These are phyloP conservation scores for Coelastrella sp. DNA, from an alignment of 139 green algal genomes.

Conservation along the genomic window DNA sequence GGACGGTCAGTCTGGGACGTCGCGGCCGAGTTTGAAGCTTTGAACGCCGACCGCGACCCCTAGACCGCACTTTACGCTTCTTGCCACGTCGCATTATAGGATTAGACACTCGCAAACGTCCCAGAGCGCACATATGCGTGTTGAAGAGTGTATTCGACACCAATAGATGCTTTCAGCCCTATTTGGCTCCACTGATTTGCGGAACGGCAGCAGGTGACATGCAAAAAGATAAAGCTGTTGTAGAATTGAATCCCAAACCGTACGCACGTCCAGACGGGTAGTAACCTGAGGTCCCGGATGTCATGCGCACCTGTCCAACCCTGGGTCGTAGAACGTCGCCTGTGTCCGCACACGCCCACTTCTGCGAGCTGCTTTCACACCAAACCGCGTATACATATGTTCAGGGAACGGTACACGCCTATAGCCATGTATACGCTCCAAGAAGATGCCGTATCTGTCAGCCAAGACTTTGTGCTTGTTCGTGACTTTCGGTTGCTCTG, in stretches of 20 bases:
- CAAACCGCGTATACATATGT: not conserved
- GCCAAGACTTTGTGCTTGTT: not conserved
- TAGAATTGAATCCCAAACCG: not conserved
- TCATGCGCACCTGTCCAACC: not conserved
- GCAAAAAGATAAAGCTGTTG: too few relatives aligned
- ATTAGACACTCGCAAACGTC: too few relatives aligned
- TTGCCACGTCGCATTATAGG: too few relatives aligned
- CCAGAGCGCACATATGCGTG: too few relatives aligned
- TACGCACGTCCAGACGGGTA: not conserved
- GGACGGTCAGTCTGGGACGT: too few relatives aligned
- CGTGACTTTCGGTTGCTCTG: not conserved
- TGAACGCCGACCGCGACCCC: too few relatives aligned
- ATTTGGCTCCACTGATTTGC: too few relatives aligned
- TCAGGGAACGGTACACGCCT: not conserved
- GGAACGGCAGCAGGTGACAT: too few relatives aligned
- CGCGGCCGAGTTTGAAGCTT: too few relatives aligned
- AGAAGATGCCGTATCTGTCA: not conserved
- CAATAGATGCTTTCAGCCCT: too few relatives aligned
- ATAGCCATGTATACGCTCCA: not conserved
- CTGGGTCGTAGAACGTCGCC: constrained; percentile 3
- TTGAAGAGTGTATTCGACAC: too few relatives aligned
- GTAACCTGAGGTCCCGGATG: not conserved
- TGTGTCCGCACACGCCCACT: constrained; percentile 10
- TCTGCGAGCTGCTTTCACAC: not conserved
- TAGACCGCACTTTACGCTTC: too few relatives aligned